Conservation (phyloP, 257 asterid genomes). For the Solanum bukasovii region DNA sequence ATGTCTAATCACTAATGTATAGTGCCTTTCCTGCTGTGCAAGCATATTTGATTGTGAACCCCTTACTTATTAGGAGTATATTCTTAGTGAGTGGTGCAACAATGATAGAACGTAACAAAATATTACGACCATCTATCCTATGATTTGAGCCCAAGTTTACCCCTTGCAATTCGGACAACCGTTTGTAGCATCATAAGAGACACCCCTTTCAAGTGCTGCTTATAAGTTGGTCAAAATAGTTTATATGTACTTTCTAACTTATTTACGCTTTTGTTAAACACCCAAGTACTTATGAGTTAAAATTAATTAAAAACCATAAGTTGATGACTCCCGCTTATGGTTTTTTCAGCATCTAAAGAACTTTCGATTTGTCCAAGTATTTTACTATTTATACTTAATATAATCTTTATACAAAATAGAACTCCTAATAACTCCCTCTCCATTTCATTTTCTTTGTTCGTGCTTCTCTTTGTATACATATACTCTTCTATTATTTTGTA, state of each 20-base stretch:
- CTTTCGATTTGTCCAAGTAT: neutral
- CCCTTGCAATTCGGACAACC: neutral
- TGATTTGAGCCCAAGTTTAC: neutral
- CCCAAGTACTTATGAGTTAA: neutral
- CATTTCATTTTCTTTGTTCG: neutral
- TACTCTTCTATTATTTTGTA: neutral
- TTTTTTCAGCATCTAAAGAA: neutral
- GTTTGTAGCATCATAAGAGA: neutral
- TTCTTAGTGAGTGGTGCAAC: neutral
- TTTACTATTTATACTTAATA: neutral
- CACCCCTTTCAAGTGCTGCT: neutral
- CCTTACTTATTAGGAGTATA: neutral
- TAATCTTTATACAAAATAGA: neutral
- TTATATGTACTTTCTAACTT: neutral
- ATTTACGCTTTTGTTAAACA: neutral
- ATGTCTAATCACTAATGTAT: neutral
- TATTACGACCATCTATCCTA: neutral
- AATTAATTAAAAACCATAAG: neutral
- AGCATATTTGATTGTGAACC: neutral
- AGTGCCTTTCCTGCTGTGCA: neutral
- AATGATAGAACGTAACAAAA: neutral
- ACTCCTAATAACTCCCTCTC: neutral
- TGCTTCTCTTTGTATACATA: neutral
- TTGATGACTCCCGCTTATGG: neutral
- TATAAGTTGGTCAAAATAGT: neutral